Percentiles rank a stretch among this genome's conserved stretches.
Conservation (phyloP, 2,329 filamentous ascomycete genomes). For the Exophiala sp. region DNA sequence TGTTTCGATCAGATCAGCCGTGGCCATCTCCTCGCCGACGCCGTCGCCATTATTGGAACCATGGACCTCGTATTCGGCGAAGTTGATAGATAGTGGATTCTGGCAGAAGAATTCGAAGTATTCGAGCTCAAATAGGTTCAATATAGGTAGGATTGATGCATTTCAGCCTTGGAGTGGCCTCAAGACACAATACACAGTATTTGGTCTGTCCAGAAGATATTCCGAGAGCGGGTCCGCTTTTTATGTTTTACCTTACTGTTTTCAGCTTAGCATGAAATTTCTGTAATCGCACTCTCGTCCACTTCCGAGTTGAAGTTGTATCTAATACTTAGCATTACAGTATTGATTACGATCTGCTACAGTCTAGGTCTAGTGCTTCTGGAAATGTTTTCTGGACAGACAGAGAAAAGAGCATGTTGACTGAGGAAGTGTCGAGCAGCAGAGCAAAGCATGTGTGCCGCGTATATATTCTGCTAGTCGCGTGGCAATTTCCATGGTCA, state of each 20-base stretch:
- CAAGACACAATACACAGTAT: too few relatives aligned
- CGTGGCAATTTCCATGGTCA: neutral
- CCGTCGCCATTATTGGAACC: conserved; percentile 81
- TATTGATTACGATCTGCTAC: too few relatives aligned
- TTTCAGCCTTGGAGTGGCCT: neutral
- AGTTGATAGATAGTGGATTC: conserved; percentile 45
- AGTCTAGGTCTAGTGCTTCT: too few relatives aligned
- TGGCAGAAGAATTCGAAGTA: neutral
- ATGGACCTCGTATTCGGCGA: conserved; percentile 57
- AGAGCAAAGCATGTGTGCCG: neutral
- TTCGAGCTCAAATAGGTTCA: neutral
- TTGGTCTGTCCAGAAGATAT: too few relatives aligned
- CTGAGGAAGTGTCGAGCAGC: neutral
- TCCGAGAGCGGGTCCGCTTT: too few relatives aligned
- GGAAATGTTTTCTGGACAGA: neutral
- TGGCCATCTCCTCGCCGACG: conserved; percentile 91
- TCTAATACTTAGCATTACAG: too few relatives aligned
- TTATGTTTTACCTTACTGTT: too few relatives aligned
- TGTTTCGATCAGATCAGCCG: conserved; percentile 91
- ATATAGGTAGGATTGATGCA: neutral
- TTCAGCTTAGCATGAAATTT: too few relatives aligned
- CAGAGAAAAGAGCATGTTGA: neutral
- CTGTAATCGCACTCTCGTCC: neutral
- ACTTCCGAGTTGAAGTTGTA: too few relatives aligned
- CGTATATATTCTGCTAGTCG: neutral